phyloP scores from a whole-genome alignment of 225 moss, liverwort and hornwort genomes.

The Takakia lepidozioides region DNA sequence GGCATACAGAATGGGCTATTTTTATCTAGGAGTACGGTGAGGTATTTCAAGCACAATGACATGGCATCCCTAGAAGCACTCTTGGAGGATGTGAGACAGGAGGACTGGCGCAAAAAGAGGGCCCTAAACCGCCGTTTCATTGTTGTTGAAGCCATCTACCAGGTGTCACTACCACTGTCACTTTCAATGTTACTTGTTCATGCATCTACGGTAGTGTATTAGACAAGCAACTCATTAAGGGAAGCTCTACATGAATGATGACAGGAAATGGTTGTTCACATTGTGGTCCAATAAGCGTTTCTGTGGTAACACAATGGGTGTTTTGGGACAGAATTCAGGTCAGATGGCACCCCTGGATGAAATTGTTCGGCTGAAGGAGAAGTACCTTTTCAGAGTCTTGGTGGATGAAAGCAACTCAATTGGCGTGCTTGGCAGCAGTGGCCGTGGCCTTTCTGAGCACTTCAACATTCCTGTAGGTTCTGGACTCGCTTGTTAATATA shows the following conservation, averaged over 20 bases:
- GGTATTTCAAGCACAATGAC: conserved; percentile 87
- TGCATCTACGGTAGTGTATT: no score
- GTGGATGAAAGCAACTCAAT: conserved; percentile 94
- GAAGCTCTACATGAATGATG: no score
- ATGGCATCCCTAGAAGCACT: conserved; percentile 65
- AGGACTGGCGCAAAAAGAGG: conserved; percentile 82
- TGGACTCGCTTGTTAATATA: neutral
- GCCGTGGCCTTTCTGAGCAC: conserved; percentile 89
- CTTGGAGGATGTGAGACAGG: conserved; percentile 74
- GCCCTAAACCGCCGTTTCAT: conserved; percentile 85
- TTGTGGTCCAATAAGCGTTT: no score
- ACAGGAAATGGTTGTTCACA: no score
- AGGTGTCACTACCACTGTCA: conserved; percentile 29
- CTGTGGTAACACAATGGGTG: no score
- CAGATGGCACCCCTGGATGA: conserved; percentile 72
- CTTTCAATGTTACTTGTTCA: no score
- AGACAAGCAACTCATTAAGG: no score
- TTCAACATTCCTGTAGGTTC: conserved; percentile 61
- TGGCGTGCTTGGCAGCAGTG: conserved; percentile 83
- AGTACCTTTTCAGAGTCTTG: conserved; percentile 77
- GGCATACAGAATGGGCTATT: conserved; percentile 86
- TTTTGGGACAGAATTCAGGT: conserved; percentile 78
- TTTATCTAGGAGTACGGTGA: conserved; percentile 80
- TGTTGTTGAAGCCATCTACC: conserved; percentile 90
- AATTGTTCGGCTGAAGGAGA: conserved; percentile 78